phyloP scores from a whole-genome alignment of 2,329 filamentous ascomycete species.

The Penicillium sclerotiorum region DNA sequence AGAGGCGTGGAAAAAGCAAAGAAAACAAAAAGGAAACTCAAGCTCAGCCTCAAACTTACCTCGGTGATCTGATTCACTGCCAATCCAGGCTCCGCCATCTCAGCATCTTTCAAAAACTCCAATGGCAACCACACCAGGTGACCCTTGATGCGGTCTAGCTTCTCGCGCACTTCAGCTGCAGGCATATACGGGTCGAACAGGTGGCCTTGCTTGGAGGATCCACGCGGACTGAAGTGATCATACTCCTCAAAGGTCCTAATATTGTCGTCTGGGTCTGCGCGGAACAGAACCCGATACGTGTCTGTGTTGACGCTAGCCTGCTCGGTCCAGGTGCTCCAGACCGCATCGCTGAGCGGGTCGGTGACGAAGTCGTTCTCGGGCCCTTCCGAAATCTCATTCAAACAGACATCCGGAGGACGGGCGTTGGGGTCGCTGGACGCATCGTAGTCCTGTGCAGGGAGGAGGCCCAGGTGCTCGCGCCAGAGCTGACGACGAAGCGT shows the following conservation, averaged over 20 bases:
- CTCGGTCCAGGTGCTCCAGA: slow-evolving; percentile 71
- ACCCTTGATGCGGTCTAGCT: slow-evolving; percentile 78
- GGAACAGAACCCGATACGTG: slow-evolving; percentile 79
- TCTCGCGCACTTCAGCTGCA: slow-evolving; percentile 69
- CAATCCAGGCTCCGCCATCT: slow-evolving; percentile 87
- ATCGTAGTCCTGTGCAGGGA: slow-evolving; percentile 71
- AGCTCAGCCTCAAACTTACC: slow-evolving; percentile 58
- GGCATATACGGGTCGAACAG: slow-evolving; percentile 80
- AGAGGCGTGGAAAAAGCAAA: neutral
- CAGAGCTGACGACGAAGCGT: slow-evolving; percentile 83
- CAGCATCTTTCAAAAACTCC: slow-evolving; percentile 77
- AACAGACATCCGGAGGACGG: slow-evolving; percentile 68
- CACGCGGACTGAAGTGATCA: slow-evolving; percentile 69
- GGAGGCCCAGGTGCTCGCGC: slow-evolving; percentile 86
- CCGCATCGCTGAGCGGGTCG: slow-evolving; percentile 71
- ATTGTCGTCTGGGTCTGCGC: slow-evolving; percentile 84
- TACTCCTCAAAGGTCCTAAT: slow-evolving; percentile 92
- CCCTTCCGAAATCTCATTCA: slow-evolving; percentile 75
- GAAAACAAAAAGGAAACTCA: neutral
- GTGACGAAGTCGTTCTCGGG: slow-evolving; percentile 68
- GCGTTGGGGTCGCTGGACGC: slow-evolving; percentile 73
- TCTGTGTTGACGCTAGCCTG: slow-evolving; percentile 79
- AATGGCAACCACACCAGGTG: slow-evolving; percentile 97
- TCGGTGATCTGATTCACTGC: slow-evolving; percentile 86
- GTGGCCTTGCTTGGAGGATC: slow-evolving; percentile 76